Percentiles rank a stretch among this genome's conserved stretches.
Conservation (phyloP, 106 monocot species). For the Hemerocallis citrina region DNA sequence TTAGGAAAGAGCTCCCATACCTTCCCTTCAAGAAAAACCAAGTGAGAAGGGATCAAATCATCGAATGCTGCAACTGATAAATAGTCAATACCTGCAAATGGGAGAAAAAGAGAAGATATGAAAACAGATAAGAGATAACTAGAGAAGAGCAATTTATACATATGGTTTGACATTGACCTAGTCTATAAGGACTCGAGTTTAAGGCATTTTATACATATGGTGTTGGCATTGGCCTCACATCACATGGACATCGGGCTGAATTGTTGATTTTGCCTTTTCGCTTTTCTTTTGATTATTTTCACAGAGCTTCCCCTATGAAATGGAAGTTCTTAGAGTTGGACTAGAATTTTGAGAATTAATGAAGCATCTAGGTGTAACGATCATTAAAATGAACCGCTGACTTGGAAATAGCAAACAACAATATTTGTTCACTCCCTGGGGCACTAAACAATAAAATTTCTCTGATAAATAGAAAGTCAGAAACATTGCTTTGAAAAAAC, state of each 20-base stretch:
- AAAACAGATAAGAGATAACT: not conserved
- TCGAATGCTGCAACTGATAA: conserved; percentile 87
- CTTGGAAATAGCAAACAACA: too few relatives aligned
- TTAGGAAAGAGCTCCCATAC: conserved; percentile 18
- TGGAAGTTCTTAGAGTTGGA: too few relatives aligned
- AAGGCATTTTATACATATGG: not conserved
- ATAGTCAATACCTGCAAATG: conserved; percentile 67
- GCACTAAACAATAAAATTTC: not conserved
- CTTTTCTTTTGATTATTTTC: too few relatives aligned
- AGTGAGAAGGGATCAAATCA: conserved; percentile 64
- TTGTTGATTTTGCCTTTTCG: too few relatives aligned
- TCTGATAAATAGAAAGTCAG: not conserved
- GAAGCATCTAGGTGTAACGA: too few relatives aligned
- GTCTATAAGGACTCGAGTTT: not conserved
- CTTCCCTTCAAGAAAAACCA: conserved; percentile 65
- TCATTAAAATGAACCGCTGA: too few relatives aligned
- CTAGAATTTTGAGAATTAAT: too few relatives aligned
- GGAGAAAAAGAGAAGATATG: not conserved
- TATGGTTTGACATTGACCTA: not conserved
- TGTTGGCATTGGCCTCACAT: not conserved
- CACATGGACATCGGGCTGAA: not conserved
- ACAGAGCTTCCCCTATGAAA: too few relatives aligned
- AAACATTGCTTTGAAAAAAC: not conserved
- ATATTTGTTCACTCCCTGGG: not conserved
- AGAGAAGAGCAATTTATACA: not conserved